Conservation (phyloP, 2,329 filamentous ascomycete species). For the Verticillium albo-atrum region DNA sequence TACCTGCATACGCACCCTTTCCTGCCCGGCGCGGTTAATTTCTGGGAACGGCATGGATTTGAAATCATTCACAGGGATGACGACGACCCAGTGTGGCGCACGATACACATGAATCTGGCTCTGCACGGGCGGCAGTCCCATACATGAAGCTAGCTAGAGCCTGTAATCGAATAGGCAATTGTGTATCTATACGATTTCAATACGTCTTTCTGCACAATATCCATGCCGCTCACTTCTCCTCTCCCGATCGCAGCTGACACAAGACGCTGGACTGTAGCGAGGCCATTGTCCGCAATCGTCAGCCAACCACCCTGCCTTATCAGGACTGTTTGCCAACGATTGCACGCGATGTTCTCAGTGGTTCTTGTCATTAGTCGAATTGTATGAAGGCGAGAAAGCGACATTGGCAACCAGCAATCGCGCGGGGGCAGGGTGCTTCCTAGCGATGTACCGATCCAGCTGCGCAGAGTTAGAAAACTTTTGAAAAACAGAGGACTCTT, state of each 20-base stretch:
- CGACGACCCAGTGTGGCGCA: conserved; percentile 18
- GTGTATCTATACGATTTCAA: no score
- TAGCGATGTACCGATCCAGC: background rate
- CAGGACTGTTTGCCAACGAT: no score
- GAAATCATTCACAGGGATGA: conserved; percentile 13
- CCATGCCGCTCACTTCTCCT: no score
- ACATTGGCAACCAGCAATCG: background rate
- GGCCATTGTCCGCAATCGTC: no score
- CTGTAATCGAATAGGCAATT: no score
- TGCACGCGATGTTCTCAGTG: no score
- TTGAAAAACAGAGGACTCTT: no score
- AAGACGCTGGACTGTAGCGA: no score
- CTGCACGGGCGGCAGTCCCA: background rate
- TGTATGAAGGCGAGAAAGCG: background rate
- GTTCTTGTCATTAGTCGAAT: background rate
- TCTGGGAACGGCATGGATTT: conserved; percentile 21
- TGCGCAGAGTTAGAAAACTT: background rate
- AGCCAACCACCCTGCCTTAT: no score
- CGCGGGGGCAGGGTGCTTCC: background rate
- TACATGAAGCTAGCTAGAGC: background rate
- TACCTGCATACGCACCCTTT: conserved; percentile 25
- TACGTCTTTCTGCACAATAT: no score
- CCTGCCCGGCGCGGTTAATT: conserved; percentile 16
- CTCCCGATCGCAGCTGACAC: no score
- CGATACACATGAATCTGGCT: conserved; percentile 19